Evolutionary conservation across 441 rosid genomes (phyloP), one percentile per base, ranked within the genome.

Genomic region (Brassica hybrid): DNA sequence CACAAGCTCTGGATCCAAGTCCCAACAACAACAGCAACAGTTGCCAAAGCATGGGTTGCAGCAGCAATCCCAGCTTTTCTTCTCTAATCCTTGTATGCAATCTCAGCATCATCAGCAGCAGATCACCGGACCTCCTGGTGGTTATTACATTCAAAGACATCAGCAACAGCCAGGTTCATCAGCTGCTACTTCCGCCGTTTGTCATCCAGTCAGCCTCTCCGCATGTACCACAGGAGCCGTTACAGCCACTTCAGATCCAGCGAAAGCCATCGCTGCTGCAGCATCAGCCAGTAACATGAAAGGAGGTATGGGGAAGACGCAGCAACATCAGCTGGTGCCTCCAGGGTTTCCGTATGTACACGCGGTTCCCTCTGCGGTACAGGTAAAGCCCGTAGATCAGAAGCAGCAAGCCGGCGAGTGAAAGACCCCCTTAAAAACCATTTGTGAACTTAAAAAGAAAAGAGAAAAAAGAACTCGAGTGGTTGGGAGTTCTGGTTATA

Each of bases 401-500:
- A 91, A 91, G 66, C 95, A 90, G 72, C 95, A 93, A 27, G 89
- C 91, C n/a, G 98, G 94, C 78, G 94, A 93, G 81, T 95, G 89
- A 79, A 30, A 34, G 12, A 5, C 14, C 21, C 21, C 25, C 21
- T 17, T n/a, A 32, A 32, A 45, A 21, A 7, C 71, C 63, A 54
- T 63, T 16, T 32, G 10, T 77, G 38, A 61, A 63, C 48, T 19
- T 48, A 1, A 5, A 16, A 19, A 12, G 13, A 45, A 45, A 48
- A 6, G 0, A 2, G 23, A 54, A 17, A 56, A 59, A 56, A 36
- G 5, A 27, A 58, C 32, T 45, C 52, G 59, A 65, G 16, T 67
- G 76, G 76, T 77, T 48, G 65, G 77, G 69, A 65, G 73, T 72
- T 77, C 68, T 54, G 69, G 82, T 62, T 32, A 32, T 18, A 66